These are phyloP conservation scores for Orobanche coerulescens DNA, from an alignment of 257 asterid genomes.

Conservation along the genomic window DNA sequence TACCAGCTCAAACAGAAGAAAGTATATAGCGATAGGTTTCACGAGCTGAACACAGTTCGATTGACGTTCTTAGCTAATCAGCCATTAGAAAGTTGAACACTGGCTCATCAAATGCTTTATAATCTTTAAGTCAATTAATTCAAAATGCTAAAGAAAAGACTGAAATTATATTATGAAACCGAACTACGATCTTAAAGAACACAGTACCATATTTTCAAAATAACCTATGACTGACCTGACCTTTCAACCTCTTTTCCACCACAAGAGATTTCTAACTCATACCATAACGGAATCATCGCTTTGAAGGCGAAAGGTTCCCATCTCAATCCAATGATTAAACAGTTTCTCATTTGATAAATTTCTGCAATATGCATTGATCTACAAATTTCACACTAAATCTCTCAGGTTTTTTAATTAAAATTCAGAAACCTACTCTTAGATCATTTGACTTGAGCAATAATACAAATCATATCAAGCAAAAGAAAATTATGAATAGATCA, in stretches of 20 bases:
- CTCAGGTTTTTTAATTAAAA: neutral
- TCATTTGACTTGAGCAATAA: too few relatives aligned
- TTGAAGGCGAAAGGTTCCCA: neutral
- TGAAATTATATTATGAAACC: too few relatives aligned
- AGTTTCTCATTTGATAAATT: too few relatives aligned
- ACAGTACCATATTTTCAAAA: too few relatives aligned
- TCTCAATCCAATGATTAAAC: neutral
- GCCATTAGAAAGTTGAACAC: neutral
- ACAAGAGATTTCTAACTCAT: neutral
- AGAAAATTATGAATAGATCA: too few relatives aligned
- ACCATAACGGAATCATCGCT: too few relatives aligned
- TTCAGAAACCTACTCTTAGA: neutral
- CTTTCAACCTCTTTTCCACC: neutral
- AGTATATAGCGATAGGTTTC: too few relatives aligned
- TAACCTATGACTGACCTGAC: neutral
- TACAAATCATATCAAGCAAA: too few relatives aligned
- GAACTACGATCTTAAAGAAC: too few relatives aligned
- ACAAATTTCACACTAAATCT: neutral
- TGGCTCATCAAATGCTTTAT: neutral
- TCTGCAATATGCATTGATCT: neutral
- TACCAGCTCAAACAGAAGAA: too few relatives aligned
- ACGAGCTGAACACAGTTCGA: neutral
- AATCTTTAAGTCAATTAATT: too few relatives aligned
- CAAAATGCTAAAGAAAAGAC: neutral
- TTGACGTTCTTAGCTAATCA: neutral